Conservation (phyloP, 2,329 filamentous ascomycete species). For the Kalaharituber pfeilii region DNA sequence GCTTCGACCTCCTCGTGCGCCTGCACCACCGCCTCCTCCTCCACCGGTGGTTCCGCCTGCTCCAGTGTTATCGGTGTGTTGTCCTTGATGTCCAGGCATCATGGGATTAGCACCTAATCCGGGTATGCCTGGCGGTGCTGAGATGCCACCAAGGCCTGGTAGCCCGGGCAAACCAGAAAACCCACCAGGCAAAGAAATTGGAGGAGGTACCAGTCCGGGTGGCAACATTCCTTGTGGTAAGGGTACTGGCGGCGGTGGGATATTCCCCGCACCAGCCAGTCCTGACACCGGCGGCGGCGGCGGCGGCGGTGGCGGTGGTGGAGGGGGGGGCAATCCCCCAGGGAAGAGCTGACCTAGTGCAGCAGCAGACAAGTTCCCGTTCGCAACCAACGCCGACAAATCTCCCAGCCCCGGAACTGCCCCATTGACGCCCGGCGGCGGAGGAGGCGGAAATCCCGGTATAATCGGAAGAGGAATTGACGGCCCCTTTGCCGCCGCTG, state of each 20-base stretch:
- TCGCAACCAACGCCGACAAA: slow-evolving; percentile 25
- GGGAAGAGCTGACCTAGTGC: slow-evolving; percentile 27
- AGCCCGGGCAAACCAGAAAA: slow-evolving; percentile 27
- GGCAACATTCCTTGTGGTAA: slow-evolving; percentile 23
- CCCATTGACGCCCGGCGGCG: slow-evolving; percentile 29
- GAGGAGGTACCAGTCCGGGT: slow-evolving; percentile 31
- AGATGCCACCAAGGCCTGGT: slow-evolving; percentile 7
- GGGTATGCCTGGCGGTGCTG: slow-evolving; percentile 26
- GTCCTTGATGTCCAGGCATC: slow-evolving; percentile 25
- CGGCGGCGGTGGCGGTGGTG: slow-evolving; percentile 31
- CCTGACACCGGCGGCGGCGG: slow-evolving; percentile 28
- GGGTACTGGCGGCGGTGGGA: slow-evolving; percentile 37
- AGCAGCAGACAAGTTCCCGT: not conserved
- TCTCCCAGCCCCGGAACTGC: slow-evolving; percentile 28
- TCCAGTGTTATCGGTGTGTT: slow-evolving; percentile 27
- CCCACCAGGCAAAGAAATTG: slow-evolving; percentile 33
- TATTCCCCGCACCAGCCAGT: slow-evolving; percentile 43
- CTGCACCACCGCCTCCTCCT: slow-evolving; percentile 25
- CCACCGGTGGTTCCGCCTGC: slow-evolving; percentile 23
- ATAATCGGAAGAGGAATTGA: slow-evolving; percentile 30
- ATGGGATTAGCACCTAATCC: slow-evolving; percentile 13
- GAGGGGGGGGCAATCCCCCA: slow-evolving; percentile 35
- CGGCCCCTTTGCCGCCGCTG: slow-evolving; percentile 27
- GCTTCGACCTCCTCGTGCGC: slow-evolving; percentile 30
- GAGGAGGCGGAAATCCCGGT: slow-evolving; percentile 29